Evolutionary conservation across 345 rosid genomes (phyloP).

Genomic region (Zanthoxylum bungeanum): DNA sequence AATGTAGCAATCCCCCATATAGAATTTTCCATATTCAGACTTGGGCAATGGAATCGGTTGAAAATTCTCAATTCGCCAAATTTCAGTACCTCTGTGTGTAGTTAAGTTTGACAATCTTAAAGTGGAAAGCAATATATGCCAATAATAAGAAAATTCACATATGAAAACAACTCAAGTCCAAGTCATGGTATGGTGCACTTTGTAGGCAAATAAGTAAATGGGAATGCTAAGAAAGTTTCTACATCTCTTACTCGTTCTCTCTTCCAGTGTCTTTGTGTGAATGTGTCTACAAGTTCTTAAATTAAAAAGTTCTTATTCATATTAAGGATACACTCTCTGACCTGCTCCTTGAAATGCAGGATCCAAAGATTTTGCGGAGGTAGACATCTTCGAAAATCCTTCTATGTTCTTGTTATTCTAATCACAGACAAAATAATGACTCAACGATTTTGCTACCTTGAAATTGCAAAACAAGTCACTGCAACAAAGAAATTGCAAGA

Average conservation of each 20-base stretch:
- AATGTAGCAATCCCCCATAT: conserved; percentile 91
- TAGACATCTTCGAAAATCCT: conserved; percentile 55
- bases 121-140: conserved; percentile 15
- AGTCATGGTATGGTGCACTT: not conserved
- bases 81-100: conserved; percentile 78
- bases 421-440: conserved; percentile 1
- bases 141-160: not conserved
- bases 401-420: conserved; percentile 5
- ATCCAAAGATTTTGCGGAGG: conserved; percentile 72
- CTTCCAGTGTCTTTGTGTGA: not conserved
- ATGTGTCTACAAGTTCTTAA: conserved; percentile 2
- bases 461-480: conserved; percentile 14
- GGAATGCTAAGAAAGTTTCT: conserved; percentile 1
- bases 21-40: conserved; percentile 92
- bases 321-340: conserved; percentile 85
- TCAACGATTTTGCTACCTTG: conserved; percentile 9
- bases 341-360: conserved; percentile 98
- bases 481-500: conserved; percentile 13
- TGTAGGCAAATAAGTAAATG: not conserved
- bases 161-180: not conserved
- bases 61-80: conserved; percentile 97
- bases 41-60: conserved; percentile 82
- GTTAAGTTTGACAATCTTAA: conserved; percentile 54
- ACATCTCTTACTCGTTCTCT: not conserved
- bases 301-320: conserved; percentile 4